phyloP scores from a whole-genome alignment of 208 protist species.

The Trypanosoma platydactyli region DNA sequence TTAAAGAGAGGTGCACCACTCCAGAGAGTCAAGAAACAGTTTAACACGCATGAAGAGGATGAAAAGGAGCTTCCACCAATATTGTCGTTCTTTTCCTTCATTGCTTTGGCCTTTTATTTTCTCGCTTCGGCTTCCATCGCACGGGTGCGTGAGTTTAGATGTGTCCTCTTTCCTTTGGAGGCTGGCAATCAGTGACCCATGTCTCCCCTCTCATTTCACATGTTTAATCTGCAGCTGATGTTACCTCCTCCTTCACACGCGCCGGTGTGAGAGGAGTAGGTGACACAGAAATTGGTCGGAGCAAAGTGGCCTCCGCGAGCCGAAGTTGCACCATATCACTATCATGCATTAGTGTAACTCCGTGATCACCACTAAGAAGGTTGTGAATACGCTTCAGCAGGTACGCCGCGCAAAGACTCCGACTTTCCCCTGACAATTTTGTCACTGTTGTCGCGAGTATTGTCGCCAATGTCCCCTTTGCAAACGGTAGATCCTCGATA shows the following conservation, averaged over 20 bases:
- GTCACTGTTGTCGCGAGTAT: conserved; percentile 40
- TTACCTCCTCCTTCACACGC: not conserved
- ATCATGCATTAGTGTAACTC: conserved; percentile 29
- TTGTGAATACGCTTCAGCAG: conserved; percentile 69
- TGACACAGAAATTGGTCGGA: conserved; percentile 18
- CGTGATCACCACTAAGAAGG: conserved; percentile 46
- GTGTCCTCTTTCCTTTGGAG: not conserved
- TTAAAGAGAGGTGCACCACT: no score
- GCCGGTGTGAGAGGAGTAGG: not conserved
- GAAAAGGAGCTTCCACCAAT: no score
- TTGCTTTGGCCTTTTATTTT: conserved; percentile 1
- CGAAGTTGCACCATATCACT: conserved; percentile 41
- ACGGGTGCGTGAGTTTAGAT: not conserved
- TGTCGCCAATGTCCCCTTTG: conserved; percentile 33
- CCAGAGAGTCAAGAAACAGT: not conserved
- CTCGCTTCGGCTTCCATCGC: not conserved
- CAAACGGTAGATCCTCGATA: conserved; percentile 31
- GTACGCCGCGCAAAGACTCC: conserved; percentile 47
- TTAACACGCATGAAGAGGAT: no score
- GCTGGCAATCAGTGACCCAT: no score
- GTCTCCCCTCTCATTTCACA: not conserved
- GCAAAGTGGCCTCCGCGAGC: conserved; percentile 33
- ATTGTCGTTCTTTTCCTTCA: not conserved
- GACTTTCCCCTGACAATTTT: conserved; percentile 37
- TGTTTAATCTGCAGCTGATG: not conserved